These are phyloP conservation scores for Mucor circinelloides DNA, from an alignment of 371 early-diverging fungal species.

Conservation along the genomic window DNA sequence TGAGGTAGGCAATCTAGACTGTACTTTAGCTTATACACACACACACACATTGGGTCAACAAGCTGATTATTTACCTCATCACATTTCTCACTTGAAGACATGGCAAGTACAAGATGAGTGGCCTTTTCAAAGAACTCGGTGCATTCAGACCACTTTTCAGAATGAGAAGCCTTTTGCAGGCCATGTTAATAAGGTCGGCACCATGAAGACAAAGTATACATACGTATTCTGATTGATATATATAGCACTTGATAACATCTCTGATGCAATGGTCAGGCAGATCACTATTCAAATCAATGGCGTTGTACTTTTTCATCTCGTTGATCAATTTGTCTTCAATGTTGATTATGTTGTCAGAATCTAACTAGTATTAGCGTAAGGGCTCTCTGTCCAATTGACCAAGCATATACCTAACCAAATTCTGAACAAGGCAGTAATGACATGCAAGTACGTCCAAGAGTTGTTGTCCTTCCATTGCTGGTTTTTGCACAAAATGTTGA, in stretches of 20 bases:
- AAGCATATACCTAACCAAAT: slow-evolving; percentile 9
- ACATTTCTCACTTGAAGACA: not conserved
- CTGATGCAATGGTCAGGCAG: not conserved
- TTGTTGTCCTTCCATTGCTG: slow-evolving; percentile 9
- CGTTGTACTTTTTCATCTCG: slow-evolving; percentile 1
- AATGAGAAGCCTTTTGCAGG: not conserved
- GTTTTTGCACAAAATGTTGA: not conserved
- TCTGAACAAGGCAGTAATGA: not conserved
- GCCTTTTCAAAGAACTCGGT: not conserved
- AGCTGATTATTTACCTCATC: not conserved
- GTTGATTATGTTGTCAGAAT: not conserved
- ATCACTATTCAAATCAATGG: not conserved
- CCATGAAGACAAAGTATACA: not conserved
- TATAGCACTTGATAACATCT: slow-evolving; percentile 1
- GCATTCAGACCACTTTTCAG: not conserved
- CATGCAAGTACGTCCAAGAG: slow-evolving; percentile 5
- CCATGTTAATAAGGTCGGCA: not conserved
- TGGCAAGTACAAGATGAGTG: not conserved
- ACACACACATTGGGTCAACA: not conserved
- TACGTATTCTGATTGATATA: slow-evolving; percentile 19
- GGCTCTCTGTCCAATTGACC: too few relatives aligned
- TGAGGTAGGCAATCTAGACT: not conserved
- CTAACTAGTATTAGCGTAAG: not conserved
- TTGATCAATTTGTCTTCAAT: not conserved
- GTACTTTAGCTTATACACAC: not conserved